Base-by-base conservation (phyloP, 306 rosid species). In the Cicer cuneatum region DNA sequence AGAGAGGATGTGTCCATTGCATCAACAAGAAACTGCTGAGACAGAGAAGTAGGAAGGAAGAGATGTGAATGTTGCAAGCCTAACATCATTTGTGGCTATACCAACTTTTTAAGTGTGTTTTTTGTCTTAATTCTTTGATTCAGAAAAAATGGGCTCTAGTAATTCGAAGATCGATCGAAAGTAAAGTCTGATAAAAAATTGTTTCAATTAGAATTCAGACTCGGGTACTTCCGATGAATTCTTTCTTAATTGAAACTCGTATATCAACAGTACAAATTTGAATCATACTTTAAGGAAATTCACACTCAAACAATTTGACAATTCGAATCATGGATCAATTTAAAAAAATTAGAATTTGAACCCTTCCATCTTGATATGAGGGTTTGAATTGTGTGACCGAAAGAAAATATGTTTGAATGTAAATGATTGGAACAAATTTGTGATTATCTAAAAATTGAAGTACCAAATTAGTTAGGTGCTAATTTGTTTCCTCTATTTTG, bases 71-170 rank as follows among this genome's bases (percentile, higher is more conserved):
- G 19, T 35, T 59, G 35, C 19, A 59, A 33, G 10, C 43, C 16
- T 59, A 59, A 59, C 43, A 59, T 59, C 42, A 59, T 59, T 29
- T 29, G 41, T 58, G 41, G 4, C 16, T 33, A 33, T 59, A 59
- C 65, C 65, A 59, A 58, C 16, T 59, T 59, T 33, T 59, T 33
- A 33, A 29, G 10, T 29, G 35, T 29, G 3, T 29, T 29, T 24
- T 4, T 29, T 29, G 35, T 29, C 35, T 29, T 29, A 29, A 29
- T 5, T 29, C 0, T 29, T 29, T 29, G 5, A 29, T 29, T 29
- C 33, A 5, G 0, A 29, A 29, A 29, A 29, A 29, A 29, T 29
- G 5, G 33, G 0, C 33, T 24, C 33, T 29, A 5, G 0, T 29
- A 2, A 29, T 29, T 29, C 33, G 33, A 29, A 29, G 5, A 3